Evolutionary conservation across 2,329 filamentous ascomycete genomes (phyloP).

Genomic region (Fusarium hostae): DNA sequence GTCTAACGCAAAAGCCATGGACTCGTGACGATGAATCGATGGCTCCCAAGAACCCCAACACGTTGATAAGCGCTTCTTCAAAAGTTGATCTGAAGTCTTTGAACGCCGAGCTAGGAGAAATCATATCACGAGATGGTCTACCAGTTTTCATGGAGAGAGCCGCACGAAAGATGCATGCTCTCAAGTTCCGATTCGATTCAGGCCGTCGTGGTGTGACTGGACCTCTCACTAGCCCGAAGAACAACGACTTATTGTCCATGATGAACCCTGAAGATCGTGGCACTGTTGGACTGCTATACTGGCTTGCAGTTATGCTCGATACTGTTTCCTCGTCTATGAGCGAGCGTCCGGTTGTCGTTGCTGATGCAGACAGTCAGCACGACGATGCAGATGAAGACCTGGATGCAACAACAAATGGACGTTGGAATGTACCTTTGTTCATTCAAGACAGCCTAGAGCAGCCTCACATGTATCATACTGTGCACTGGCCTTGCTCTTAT

Average conservation of each 20-base stretch:
- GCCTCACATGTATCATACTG: slow-evolving; percentile 24
- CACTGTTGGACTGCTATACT: slow-evolving; percentile 66
- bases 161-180: slow-evolving; percentile 42
- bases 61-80: background rate
- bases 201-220: slow-evolving; percentile 23
- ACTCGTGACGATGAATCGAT: slow-evolving; percentile 19
- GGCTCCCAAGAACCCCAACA: background rate
- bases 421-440: slow-evolving; percentile 40
- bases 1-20: slow-evolving; percentile 50
- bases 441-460: slow-evolving; percentile 44
- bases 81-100: slow-evolving; percentile 22
- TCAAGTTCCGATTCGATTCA: slow-evolving; percentile 41
- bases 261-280: slow-evolving; percentile 45
- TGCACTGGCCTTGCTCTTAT: slow-evolving; percentile 65
- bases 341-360: slow-evolving; percentile 48
- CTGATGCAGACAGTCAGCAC: slow-evolving; percentile 54
- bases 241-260: background rate
- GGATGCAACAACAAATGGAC: slow-evolving; percentile 10
- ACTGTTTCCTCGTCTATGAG: slow-evolving; percentile 66
- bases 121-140: slow-evolving; percentile 38
- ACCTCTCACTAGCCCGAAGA: background rate
- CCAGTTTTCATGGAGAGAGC: slow-evolving; percentile 41
- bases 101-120: slow-evolving; percentile 29
- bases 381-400: slow-evolving; percentile 38
- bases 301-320: slow-evolving; percentile 70